Conservation (phyloP, 2,329 filamentous ascomycete species). For the Pestalotiopsis fici region DNA sequence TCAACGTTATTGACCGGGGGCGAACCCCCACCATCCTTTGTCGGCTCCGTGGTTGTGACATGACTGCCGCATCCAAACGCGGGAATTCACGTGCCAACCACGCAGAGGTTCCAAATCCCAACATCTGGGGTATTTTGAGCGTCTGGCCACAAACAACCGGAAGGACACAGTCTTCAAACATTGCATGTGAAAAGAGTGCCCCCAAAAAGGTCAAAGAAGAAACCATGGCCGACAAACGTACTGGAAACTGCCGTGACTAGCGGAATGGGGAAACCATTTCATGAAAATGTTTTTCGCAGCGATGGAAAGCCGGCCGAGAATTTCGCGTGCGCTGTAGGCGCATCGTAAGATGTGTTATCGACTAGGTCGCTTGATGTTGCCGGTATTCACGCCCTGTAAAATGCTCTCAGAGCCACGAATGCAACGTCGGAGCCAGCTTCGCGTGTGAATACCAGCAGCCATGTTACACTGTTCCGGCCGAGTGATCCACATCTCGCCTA, state of each 20-base stretch:
- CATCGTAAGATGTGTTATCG: slow-evolving; percentile 5
- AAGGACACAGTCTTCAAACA: neutral
- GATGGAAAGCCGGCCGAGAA: neutral
- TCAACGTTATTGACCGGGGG: neutral
- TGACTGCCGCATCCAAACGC: neutral
- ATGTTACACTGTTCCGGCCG: neutral
- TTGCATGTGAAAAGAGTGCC: neutral
- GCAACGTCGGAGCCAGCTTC: slow-evolving; percentile 8
- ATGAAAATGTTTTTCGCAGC: neutral
- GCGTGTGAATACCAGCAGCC: neutral
- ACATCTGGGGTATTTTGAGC: neutral
- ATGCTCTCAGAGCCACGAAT: slow-evolving; percentile 4
- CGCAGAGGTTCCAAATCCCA: neutral
- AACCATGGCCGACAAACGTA: neutral
- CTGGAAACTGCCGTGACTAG: neutral
- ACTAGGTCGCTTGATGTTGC: slow-evolving; percentile 4
- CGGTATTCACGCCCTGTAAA: neutral
- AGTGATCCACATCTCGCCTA: slow-evolving; percentile 3
- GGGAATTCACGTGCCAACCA: slow-evolving; percentile 4
- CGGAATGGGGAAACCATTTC: neutral
- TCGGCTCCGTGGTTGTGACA: neutral
- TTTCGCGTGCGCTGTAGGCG: neutral
- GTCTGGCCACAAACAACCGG: neutral
- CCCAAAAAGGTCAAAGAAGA: neutral
- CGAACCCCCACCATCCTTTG: slow-evolving; percentile 3